Percentiles rank a stretch among this genome's conserved stretches.
These are phyloP conservation scores for Dactylellina sp. DNA, from an alignment of 2,329 filamentous ascomycete species.

Conservation along the genomic window DNA sequence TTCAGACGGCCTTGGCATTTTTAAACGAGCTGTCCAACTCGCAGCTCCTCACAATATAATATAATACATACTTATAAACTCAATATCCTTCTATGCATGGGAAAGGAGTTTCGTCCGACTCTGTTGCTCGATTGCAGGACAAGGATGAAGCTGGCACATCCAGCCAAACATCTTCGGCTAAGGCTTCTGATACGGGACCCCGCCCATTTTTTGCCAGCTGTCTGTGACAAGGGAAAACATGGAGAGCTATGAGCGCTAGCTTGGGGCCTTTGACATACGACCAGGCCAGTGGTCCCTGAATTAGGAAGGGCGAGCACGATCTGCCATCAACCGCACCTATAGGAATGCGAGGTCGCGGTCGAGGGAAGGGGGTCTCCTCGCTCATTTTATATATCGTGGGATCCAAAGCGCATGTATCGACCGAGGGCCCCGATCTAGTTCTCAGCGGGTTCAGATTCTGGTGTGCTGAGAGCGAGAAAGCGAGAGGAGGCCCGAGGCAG, in stretches of 20 bases:
- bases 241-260: constrained; percentile 17
- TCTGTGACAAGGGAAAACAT: constrained; percentile 43
- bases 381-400: constrained; percentile 3
- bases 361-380: constrained; percentile 5
- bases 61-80: background rate
- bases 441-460: no score
- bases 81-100: background rate
- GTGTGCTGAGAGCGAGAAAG: background rate
- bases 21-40: constrained; percentile 38
- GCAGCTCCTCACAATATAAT: no score
- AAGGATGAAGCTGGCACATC: constrained; percentile 42
- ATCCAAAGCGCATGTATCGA: background rate
- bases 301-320: constrained; percentile 52
- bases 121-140: constrained; percentile 3
- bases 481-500: background rate
- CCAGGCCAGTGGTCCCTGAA: constrained; percentile 25
- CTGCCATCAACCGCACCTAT: constrained; percentile 47
- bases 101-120: constrained; percentile 19
- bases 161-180: constrained; percentile 46
- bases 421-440: no score
- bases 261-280: constrained; percentile 1
- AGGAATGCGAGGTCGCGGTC: constrained; percentile 29
- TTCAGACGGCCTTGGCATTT: constrained; percentile 49
- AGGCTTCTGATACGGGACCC: constrained; percentile 53
- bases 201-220: constrained; percentile 51